A percentile compares a stretch with the other conserved stretches of the same genome.
phyloP scores from a whole-genome alignment of 805 yeast genomes.

The Wickerhamiella kurtzmanii region DNA sequence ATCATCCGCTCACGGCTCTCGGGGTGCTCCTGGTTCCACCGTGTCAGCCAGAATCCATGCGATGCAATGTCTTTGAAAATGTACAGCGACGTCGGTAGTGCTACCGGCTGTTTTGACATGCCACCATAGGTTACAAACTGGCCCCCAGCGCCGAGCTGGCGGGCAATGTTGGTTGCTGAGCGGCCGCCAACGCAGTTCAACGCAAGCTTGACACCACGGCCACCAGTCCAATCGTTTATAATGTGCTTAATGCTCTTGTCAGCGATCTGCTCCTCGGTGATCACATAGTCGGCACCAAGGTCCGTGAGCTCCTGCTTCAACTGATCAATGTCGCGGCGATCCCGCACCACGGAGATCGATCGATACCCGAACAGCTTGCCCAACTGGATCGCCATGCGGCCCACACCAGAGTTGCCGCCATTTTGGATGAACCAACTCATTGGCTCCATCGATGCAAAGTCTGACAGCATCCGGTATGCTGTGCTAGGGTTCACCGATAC shows the following conservation, averaged over 20 bases:
- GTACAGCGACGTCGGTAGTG: slow-evolving; percentile 75
- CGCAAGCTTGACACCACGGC: slow-evolving; percentile 54
- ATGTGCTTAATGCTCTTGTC: slow-evolving; percentile 53
- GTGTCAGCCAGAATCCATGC: slow-evolving; percentile 75
- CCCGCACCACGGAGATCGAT: slow-evolving; percentile 78
- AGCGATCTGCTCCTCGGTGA: slow-evolving; percentile 74
- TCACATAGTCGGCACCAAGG: slow-evolving; percentile 77
- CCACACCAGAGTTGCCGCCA: slow-evolving; percentile 94
- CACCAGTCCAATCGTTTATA: slow-evolving; percentile 31
- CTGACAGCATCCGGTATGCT: slow-evolving; percentile 75
- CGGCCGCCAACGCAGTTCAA: slow-evolving; percentile 91
- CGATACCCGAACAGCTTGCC: slow-evolving; percentile 66
- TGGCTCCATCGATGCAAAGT: slow-evolving; percentile 44
- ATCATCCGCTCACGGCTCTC: slow-evolving; percentile 44
- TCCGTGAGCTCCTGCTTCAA: slow-evolving; percentile 39
- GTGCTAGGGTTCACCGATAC: slow-evolving; percentile 85
- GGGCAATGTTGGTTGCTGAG: slow-evolving; percentile 64
- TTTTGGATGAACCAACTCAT: slow-evolving; percentile 90
- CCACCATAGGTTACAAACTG: slow-evolving; percentile 88
- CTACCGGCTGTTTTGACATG: slow-evolving; percentile 91
- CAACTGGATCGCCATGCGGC: slow-evolving; percentile 79
- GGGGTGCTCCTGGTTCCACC: slow-evolving; percentile 46
- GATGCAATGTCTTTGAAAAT: slow-evolving; percentile 80
- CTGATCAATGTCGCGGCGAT: slow-evolving; percentile 63
- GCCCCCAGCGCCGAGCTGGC: slow-evolving; percentile 66